phyloP scores from a whole-genome alignment of 208 protist species.

The Wallacemonas collosoma region DNA sequence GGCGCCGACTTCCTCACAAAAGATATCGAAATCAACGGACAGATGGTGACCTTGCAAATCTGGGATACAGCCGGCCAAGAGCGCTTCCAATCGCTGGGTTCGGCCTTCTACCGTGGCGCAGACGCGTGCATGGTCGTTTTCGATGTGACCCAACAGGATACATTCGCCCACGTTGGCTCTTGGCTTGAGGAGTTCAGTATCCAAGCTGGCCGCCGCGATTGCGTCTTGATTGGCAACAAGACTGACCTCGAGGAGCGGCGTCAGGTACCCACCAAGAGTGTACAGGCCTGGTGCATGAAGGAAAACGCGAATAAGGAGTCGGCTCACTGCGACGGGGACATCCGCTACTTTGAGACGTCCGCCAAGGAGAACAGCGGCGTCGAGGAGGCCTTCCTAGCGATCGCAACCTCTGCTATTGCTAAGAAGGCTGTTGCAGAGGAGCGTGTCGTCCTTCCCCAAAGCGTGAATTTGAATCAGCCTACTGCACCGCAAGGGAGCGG shows the following conservation, averaged over 20 bases:
- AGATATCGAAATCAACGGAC: conserved; percentile 97
- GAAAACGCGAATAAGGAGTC: conserved; percentile 68
- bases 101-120: conserved; percentile 99
- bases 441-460: conserved; percentile 54
- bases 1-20: conserved; percentile 99
- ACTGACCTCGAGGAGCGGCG: conserved; percentile 96
- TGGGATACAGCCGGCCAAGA: conserved; percentile 98
- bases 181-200: conserved; percentile 99
- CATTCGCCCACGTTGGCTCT: conserved; percentile 86
- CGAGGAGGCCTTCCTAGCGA: conserved; percentile 96
- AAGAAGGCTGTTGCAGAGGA: conserved; percentile 69
- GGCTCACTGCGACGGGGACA: conserved; percentile 38
- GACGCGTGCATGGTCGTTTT: conserved; percentile 96
- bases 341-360: conserved; percentile 98
- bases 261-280: conserved; percentile 92
- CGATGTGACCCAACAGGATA: conserved; percentile 87
- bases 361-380: conserved; percentile 98
- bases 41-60: conserved; percentile 97
- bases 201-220: conserved; percentile 95
- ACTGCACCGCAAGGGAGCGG: conserved; percentile 24
- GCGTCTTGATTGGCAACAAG: conserved; percentile 99
- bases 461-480: conserved; percentile 63
- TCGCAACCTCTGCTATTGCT: conserved; percentile 72
- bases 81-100: conserved; percentile 98
- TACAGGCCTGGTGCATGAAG: conserved; percentile 95